Evolutionary conservation across 768 basidiomycete genomes (phyloP), one percentile per base, ranked within the genome.

Genomic region (Candolleomyces eurysporus): DNA sequence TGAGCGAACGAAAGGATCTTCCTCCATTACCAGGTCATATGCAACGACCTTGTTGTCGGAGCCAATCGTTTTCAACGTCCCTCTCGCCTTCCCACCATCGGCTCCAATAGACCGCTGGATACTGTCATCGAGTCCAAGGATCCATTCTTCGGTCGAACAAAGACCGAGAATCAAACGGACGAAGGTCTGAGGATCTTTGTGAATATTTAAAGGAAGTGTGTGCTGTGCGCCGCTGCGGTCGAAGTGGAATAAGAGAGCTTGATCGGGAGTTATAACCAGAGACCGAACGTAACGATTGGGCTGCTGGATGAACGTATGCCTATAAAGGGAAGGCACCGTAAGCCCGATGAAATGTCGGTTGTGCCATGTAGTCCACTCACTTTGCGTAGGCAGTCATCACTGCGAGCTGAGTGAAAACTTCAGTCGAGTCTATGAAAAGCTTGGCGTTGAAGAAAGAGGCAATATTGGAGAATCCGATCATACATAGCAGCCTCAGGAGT

Each of bases 91-190:
- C 54, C 2, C n/a, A 36, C 40, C 54, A n/a, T 50, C 17, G 8
- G 3, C 43, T 30, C 30, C 50, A 21, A 40, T 39, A 13, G 22
- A 26, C 59, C 59, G 54, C 39, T 54, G 32, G 42, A 60, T 46
- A 45, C 21, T 40, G 54, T 42, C 14, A 19, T 61, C 60, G 22
- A 61, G 40, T 5, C 60, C 60, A n/a, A 51, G 21, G 11, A 49
- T 7, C 2, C n/a, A 19, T 17, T 54, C 53, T 19, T 61, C 60
- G n/a, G 17, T 40, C 10, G 60, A 61, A 16, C 26, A n/a, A 8
- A 61, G 54, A 17, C 60, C 52, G 11, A 61, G 53, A 21, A 61
- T 39, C 17, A 56, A 22, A 4, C 53, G 45, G n/a, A 61, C 39
- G 30, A 61, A 61, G 7, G 40, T 26, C 5, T 21, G 16, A 19